Conservation (phyloP, 148 eudicot species). For the Pouteria glomerata region DNA sequence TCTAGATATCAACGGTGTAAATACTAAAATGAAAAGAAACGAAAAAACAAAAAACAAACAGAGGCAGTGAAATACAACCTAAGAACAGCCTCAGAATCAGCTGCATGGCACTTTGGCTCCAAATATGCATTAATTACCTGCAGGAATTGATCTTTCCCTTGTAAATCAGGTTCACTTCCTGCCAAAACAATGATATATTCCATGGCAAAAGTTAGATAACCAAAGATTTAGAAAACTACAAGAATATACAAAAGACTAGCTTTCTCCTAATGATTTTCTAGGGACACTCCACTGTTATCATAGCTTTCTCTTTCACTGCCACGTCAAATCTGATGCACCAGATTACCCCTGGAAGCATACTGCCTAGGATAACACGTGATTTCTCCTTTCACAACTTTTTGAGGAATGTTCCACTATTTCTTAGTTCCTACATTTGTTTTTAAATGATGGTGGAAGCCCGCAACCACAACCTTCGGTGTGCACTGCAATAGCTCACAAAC, state of each 20-base stretch:
- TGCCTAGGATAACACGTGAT: not conserved
- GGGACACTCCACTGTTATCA: not conserved
- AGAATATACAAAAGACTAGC: not conserved
- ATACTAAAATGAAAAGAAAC: not conserved
- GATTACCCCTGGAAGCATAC: not conserved
- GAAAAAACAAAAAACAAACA: not conserved
- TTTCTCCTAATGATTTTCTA: not conserved
- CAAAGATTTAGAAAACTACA: not conserved
- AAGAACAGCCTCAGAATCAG: constrained; percentile 68
- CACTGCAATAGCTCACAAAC: no score
- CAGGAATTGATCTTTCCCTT: constrained; percentile 35
- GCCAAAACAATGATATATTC: constrained; percentile 4
- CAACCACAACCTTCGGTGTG: no score
- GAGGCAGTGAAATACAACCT: constrained; percentile 33
- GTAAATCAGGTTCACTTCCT: constrained; percentile 30
- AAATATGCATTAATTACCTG: constrained; percentile 72
- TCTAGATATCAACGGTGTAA: not conserved
- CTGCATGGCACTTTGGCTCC: constrained; percentile 84
- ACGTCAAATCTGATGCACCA: not conserved
- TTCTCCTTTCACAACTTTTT: not conserved
- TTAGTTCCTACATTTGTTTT: not conserved
- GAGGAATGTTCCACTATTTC: not conserved
- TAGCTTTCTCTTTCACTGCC: not conserved
- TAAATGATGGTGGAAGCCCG: no score
- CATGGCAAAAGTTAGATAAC: not conserved